Conservation (phyloP, 257 asterid species). For the Solanum arcanum region DNA sequence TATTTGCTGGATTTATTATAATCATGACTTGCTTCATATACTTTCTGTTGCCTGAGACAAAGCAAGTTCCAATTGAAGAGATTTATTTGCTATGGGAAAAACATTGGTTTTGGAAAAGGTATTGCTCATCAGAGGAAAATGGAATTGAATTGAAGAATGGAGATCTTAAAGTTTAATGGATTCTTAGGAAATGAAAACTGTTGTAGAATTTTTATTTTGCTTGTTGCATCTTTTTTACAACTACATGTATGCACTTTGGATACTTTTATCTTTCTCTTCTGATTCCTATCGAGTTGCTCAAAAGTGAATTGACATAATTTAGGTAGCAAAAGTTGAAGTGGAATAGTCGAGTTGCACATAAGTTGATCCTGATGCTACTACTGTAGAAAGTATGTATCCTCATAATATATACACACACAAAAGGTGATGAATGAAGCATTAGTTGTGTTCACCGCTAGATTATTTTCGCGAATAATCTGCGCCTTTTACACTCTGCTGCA, state of each 20-base stretch:
- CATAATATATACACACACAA: not conserved
- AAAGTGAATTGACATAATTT: not conserved
- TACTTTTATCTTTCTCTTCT: not conserved
- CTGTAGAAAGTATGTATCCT: too few relatives aligned
- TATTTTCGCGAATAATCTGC: too few relatives aligned
- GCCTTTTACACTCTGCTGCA: too few relatives aligned
- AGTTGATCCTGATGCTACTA: not conserved
- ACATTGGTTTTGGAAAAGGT: constrained; percentile 81
- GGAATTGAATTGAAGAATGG: not conserved
- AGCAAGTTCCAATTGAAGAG: constrained; percentile 91
- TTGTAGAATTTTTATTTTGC: not conserved
- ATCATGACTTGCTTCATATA: constrained; percentile 49
- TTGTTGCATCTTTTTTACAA: not conserved
- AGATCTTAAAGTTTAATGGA: not conserved
- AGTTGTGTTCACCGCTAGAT: not conserved
- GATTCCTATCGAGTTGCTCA: not conserved
- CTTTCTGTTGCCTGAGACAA: constrained; percentile 80
- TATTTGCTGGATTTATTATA: constrained; percentile 46
- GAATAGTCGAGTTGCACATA: not conserved
- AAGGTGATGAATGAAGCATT: not conserved
- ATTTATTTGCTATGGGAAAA: constrained; percentile 48
- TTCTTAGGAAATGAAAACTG: not conserved
- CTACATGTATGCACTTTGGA: not conserved
- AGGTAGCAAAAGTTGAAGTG: too few relatives aligned
- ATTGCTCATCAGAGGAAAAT: constrained; percentile 14